Evolutionary conservation across 805 yeast species (phyloP), one percentile per base, ranked within the genome.

Genomic region (Yamadazyma nakazawae): DNA sequence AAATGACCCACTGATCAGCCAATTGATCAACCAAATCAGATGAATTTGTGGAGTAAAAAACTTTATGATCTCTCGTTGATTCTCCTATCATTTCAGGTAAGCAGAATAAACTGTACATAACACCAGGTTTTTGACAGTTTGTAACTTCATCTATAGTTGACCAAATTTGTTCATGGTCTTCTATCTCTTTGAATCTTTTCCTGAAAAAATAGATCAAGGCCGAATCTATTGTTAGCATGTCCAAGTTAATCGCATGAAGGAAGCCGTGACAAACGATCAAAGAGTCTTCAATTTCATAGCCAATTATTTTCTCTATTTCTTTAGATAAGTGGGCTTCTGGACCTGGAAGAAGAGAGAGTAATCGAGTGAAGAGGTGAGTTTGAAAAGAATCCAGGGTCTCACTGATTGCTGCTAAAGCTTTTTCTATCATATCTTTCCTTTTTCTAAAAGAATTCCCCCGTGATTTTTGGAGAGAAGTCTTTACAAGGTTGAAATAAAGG

Each of bases 91-190:
- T 16, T 17, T 34, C 37, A n/a, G 17, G 17, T 4, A 8, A n/a
- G n/a, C 41, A 38, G 10, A 38, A 25, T 10, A 38, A 25, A 16
- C 25, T 38, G 41, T 26, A 38, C 21, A 38, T 25, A 18, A 38
- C 25, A 12, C n/a, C 14, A 13, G 41, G 41, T 10, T 38, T 38
- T 26, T 38, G 30, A 26, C 34, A 38, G 21, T 38, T 38, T 25
- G 32, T 13, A 14, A 14, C 32, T 26, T 26, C 41, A 5, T 26
- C 21, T 6, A 38, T 26, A 4, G 25, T 13, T 13, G 17, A n/a
- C 34, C 32, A 38, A 16, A 38, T 38, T 11, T 38, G 16, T 10
- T 21, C 34, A 3, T 38, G 11, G 2, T 16, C n/a, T n/a, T 10
- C 18, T 2, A 38, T 26, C 10, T 38, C 41, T n/a, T 14, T 26